Evolutionary conservation across 1,139 yeast genomes (phyloP).

Genomic region (Blastobotrys capitulatus): DNA sequence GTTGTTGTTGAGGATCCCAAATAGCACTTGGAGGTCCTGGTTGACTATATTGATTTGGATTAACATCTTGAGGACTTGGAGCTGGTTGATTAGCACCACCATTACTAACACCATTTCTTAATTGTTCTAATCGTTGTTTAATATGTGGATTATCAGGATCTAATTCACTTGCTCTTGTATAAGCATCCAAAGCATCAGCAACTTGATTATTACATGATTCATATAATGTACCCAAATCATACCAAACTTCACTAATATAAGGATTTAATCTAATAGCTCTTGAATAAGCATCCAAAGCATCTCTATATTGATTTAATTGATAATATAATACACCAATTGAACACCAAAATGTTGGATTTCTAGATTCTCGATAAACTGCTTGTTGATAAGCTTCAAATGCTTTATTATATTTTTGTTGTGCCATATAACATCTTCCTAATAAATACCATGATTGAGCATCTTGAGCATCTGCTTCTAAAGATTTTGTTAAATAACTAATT

Average conservation of each 20-base stretch:
- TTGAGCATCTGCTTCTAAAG: conserved; percentile 79
- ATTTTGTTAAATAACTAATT: conserved; percentile 71
- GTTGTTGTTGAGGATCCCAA: conserved; percentile 28
- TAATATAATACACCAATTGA: conserved; percentile 95
- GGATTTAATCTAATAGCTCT: conserved; percentile 94
- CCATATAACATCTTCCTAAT: conserved; percentile 94
- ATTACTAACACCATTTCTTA: conserved; percentile 66
- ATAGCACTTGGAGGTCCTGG: conserved; percentile 30
- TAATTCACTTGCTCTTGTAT: conserved; percentile 89
- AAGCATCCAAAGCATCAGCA: conserved; percentile 92
- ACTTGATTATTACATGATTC: conserved; percentile 97
- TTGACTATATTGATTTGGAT: conserved; percentile 38
- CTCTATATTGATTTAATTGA: conserved; percentile 92
- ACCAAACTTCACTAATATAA: conserved; percentile 96
- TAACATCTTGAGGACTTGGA: conserved; percentile 38
- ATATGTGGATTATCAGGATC: conserved; percentile 95
- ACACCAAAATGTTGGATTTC: conserved; percentile 99
- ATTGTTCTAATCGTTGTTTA: conserved; percentile 83
- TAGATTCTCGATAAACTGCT: conserved; percentile 92
- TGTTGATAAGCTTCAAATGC: conserved; percentile 99
- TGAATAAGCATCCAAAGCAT: conserved; percentile 95
- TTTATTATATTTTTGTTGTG: conserved; percentile 87
- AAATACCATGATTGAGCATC: conserved; percentile 98
- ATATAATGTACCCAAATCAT: conserved; percentile 91
- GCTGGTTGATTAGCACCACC: conserved; percentile 53